A percentile compares a stretch with the other conserved stretches of the same genome.
Conservation (phyloP, 495 filamentous ascomycete genomes). For the Pyrenula aspistea region DNA sequence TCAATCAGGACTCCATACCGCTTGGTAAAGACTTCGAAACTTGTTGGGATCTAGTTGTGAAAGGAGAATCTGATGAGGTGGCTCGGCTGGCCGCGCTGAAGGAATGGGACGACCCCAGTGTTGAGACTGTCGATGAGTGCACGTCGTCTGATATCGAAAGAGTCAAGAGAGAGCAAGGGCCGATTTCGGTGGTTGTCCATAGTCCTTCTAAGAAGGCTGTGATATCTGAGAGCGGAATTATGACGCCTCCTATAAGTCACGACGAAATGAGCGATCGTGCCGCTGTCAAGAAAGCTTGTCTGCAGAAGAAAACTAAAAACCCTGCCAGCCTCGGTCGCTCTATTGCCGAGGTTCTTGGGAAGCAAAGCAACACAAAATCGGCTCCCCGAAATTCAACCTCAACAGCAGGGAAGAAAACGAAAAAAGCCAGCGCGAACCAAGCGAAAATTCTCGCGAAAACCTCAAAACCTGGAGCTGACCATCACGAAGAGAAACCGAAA, state of each 20-base stretch:
- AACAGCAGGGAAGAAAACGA: not conserved
- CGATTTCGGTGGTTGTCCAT: constrained; percentile 28
- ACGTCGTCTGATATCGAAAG: constrained; percentile 26
- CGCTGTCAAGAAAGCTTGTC: constrained; percentile 26
- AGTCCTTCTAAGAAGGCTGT: constrained; percentile 25
- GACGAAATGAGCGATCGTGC: constrained; percentile 19
- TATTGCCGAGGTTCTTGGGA: constrained; percentile 14
- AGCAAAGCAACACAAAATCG: constrained; percentile 8
- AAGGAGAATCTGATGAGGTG: constrained; percentile 78
- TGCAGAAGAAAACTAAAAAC: constrained; percentile 12
- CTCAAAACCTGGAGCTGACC: not conserved
- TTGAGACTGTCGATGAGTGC: constrained; percentile 31
- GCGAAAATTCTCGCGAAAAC: not conserved
- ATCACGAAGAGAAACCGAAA: not conserved
- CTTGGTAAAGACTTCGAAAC: constrained; percentile 74
- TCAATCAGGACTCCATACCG: constrained; percentile 79
- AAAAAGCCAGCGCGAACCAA: not conserved
- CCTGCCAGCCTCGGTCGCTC: constrained; percentile 19
- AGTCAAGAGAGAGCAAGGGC: constrained; percentile 17
- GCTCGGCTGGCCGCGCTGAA: constrained; percentile 63
- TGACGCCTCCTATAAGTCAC: constrained; percentile 39
- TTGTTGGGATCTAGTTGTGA: constrained; percentile 83
- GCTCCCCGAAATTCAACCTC: not conserved
- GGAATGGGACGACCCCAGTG: constrained; percentile 56
- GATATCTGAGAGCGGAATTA: constrained; percentile 33